Conservation (phyloP, 768 basidiomycete genomes). For the Aureoboletus auriporus region DNA sequence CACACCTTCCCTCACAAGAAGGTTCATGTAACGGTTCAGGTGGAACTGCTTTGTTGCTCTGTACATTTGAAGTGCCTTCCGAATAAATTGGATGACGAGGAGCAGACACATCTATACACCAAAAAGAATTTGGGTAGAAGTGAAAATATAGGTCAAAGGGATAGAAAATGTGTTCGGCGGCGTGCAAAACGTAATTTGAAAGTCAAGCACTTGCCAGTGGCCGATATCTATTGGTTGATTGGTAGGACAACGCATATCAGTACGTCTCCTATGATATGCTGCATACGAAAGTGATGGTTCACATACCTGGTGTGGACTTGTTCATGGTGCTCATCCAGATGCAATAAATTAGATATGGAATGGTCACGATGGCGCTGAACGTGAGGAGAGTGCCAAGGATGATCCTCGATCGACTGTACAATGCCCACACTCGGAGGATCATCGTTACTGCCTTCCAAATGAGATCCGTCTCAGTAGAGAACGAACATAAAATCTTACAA, state of each 20-base stretch:
- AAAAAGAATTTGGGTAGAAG: neutral
- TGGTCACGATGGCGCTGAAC: neutral
- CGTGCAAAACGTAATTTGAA: too few species aligned
- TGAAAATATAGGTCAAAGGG: too few species aligned
- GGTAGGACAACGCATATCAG: too few species aligned
- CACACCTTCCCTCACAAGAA: neutral
- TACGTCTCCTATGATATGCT: too few species aligned
- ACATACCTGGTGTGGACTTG: too few species aligned
- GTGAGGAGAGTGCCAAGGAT: neutral
- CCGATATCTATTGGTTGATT: too few species aligned
- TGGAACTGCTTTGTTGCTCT: neutral
- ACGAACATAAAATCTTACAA: neutral
- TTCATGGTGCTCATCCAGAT: neutral
- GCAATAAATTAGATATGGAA: neutral
- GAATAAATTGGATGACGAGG: neutral
- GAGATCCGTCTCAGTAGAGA: neutral
- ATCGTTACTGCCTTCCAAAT: neutral
- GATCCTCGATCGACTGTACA: neutral
- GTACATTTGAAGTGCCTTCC: neutral
- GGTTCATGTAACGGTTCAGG: neutral
- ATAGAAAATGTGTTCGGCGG: too few species aligned
- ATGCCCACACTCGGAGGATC: neutral
- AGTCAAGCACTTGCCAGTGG: too few species aligned
- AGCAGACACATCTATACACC: neutral
- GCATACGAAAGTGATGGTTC: too few species aligned